Evolutionary conservation across 139 green algal species (phyloP).

Genomic region (Chlamydomonas sp.): DNA sequence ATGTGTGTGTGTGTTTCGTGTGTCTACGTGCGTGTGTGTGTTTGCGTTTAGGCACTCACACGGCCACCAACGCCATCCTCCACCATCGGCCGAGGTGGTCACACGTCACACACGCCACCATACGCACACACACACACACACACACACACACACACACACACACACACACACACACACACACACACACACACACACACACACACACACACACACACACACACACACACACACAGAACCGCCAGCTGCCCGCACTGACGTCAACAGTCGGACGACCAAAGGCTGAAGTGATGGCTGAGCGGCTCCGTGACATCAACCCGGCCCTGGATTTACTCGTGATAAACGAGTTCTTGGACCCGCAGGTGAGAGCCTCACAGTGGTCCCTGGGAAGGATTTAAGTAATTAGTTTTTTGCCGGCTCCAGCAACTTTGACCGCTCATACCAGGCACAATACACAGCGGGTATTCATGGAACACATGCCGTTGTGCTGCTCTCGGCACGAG

Average conservation of each 20-base stretch:
- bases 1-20: too few species aligned
- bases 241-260: constrained; percentile 38
- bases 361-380: too few species aligned
- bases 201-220: neutral
- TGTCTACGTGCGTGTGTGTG: constrained; percentile 1
- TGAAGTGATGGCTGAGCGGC: constrained; percentile 25
- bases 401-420: too few species aligned
- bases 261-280: constrained; percentile 42
- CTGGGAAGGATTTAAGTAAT: too few species aligned
- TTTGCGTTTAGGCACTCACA: too few species aligned
- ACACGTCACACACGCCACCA: too few species aligned
- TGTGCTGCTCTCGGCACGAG: too few species aligned
- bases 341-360: constrained; percentile 8
- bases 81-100: too few species aligned
- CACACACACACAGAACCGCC: constrained; percentile 9
- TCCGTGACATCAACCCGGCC: constrained; percentile 48
- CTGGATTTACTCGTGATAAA: constrained; percentile 25
- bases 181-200: constrained; percentile 2
- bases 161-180: neutral
- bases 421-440: too few species aligned
- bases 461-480: too few species aligned
- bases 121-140: neutral
- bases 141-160: constrained; percentile 1
- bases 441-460: too few species aligned
- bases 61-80: too few species aligned